Base-by-base conservation (phyloP, 139 green algal species). In the Chlorella sp. region DNA sequence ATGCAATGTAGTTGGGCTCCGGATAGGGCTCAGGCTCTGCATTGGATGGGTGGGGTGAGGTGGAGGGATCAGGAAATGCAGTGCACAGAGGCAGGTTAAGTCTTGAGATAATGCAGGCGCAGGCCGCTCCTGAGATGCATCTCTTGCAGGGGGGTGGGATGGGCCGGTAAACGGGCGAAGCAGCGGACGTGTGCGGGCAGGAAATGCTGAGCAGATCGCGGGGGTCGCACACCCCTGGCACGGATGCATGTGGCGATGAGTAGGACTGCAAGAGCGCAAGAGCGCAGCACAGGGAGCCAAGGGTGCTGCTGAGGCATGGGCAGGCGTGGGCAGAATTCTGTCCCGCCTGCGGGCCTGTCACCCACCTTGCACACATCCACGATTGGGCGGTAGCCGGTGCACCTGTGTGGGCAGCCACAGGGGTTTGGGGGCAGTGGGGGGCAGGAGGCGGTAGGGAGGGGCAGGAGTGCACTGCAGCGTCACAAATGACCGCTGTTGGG, bases 351-450 rank as follows among this genome's bases (percentile, higher is more conserved):
- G 36, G 15, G 32, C 73, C 15, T 36, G 73, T 37, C 16, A 9
- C 64, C 9, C 37, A 89, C 85, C 85, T 87, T 61, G 85, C 88
- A 91, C 34, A 91, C 91, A 42, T 96, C 95, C 75, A 96, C 64
- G 39, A 98, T 97, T 82, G 96, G 94, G 28, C 95, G 71, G 86
- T 96, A 98, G 19, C 96, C 96, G 1, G 96, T 98, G 95, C 96
- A 98, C 37, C 95, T 85, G 48, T 53, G 28, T 16, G 28, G 48
- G 7, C 26, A 32, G 14, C 28, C 14, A 2, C 21, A 28, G 36
- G 34, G 22, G 76, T 30, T 15, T 32, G 36, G 37, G 26, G 37
- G 37, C 11, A 28, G 69, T 2, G 69, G 2, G 69, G 69, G 69
- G n/a, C n/a, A n/a, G n/a, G n/a, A n/a, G 28, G 69, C 4, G 69